Percentiles rank a stretch among this genome's conserved stretches.
These are phyloP conservation scores for Aspergillus jensenii DNA, from an alignment of 2,329 filamentous ascomycete species.

Conservation along the genomic window DNA sequence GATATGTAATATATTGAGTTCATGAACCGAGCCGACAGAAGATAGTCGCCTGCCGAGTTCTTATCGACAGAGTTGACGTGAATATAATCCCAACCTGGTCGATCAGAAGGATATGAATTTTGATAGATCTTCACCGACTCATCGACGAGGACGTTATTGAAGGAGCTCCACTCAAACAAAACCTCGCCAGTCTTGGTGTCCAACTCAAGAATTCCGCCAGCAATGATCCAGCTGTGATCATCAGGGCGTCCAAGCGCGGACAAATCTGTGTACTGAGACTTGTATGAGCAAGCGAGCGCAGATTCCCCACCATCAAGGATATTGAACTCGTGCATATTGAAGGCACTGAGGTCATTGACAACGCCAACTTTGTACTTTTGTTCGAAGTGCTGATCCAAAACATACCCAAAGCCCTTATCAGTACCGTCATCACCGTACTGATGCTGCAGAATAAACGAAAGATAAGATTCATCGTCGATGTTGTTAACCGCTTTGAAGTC, in stretches of 20 bases:
- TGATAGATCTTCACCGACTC: slow-evolving; percentile 28
- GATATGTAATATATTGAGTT: slow-evolving; percentile 42
- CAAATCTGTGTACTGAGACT: slow-evolving; percentile 22
- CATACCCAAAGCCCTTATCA: slow-evolving; percentile 48
- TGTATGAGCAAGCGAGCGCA: slow-evolving; percentile 32
- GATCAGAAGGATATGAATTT: slow-evolving; percentile 3
- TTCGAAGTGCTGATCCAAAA: slow-evolving; percentile 50
- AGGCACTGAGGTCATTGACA: slow-evolving; percentile 26
- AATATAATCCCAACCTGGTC: slow-evolving; percentile 35
- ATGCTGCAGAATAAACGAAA: slow-evolving; percentile 48
- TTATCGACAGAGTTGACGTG: slow-evolving; percentile 45
- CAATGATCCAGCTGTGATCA: slow-evolving; percentile 31
- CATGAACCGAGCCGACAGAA: slow-evolving; percentile 41
- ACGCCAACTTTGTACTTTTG: slow-evolving; percentile 38
- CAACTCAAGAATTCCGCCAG: slow-evolving; percentile 40
- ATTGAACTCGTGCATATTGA: slow-evolving; percentile 46
- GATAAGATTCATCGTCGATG: slow-evolving; percentile 45
- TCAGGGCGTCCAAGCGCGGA: slow-evolving; percentile 32
- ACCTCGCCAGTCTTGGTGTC: slow-evolving; percentile 36
- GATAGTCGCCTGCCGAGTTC: slow-evolving; percentile 39
- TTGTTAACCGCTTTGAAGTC: slow-evolving; percentile 46
- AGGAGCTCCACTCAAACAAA: slow-evolving; percentile 38
- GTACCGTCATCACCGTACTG: slow-evolving; percentile 29
- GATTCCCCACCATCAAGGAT: slow-evolving; percentile 36
- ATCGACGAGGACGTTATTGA: slow-evolving; percentile 31